Base-by-base conservation (phyloP, 1,139 yeast genomes). In the Ogataea hybrid region DNA sequence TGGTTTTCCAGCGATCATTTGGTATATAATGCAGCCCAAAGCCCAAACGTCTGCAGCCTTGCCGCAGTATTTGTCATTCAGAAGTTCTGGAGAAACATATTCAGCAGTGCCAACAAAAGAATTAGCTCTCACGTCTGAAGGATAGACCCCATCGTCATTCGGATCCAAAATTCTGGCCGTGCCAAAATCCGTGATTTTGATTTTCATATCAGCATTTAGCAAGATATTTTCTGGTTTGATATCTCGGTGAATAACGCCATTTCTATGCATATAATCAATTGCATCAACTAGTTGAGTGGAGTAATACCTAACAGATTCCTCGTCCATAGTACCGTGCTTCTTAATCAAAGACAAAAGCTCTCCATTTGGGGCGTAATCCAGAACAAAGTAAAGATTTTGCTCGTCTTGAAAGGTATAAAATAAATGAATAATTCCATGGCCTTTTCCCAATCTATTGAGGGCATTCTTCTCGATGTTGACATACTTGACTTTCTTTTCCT, bases 161-260 rank as follows among this genome's bases (percentile, higher is more conserved):
- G 62, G 65, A 10, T 72, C 81, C 39, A 92, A 65, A 25, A 94
- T 67, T 61, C 89, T 90, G 2, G 98, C 98, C 1, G 98, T 94
- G 21, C 99, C 99, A 65, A 94, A 94, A 65, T 94, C 99, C n/a
- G 98, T 92, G 42, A 94, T 77, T 62, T 89, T 89, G 46, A 92
- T 72, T 51, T 86, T 81, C 79, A 85, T 81, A 45, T 85, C 81
- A 47, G 75, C 73, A 54, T 90, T 95, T 41, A 94, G 78, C 50
- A 92, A 68, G 29, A 84, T 82, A 59, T 92, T 92, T 58, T 92
- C 99, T 0, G 99, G 99, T 65, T 92, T 92, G 52, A 92, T 72
- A 63, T 92, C 99, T 49, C 99, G 77, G n/a, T n/a, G n/a, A n/a
- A n/a, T n/a, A n/a, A n/a, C 85, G 9, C 98, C 98, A 46, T 71